Percentiles rank a stretch among this genome's conserved stretches.
Evolutionary conservation across 139 green algal genomes (phyloP).

Genomic region (Chara braunii): DNA sequence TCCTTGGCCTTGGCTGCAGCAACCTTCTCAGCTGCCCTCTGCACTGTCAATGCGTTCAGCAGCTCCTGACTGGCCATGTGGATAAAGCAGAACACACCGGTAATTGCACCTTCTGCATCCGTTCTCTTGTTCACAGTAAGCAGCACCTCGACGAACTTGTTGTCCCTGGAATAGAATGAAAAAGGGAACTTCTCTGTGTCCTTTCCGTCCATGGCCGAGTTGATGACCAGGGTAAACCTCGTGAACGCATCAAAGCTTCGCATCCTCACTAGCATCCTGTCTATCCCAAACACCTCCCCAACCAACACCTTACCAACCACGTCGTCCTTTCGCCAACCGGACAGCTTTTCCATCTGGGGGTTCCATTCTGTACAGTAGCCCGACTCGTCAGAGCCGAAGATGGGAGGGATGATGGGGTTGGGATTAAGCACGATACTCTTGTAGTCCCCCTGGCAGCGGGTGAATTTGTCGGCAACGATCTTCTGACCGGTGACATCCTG

Average conservation of each 20-base stretch:
- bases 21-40: slow-evolving; percentile 35
- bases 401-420: slow-evolving; percentile 41
- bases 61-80: slow-evolving; percentile 17
- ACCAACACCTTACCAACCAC: slow-evolving; percentile 40
- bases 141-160: slow-evolving; percentile 22
- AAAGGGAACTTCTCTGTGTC: slow-evolving; percentile 36
- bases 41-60: slow-evolving; percentile 25
- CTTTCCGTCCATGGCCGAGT: slow-evolving; percentile 38
- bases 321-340: slow-evolving; percentile 17
- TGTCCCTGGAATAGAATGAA: slow-evolving; percentile 18
- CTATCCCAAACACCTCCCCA: slow-evolving; percentile 37
- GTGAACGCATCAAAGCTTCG: slow-evolving; percentile 20
- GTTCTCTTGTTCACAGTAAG: slow-evolving; percentile 33
- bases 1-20: slow-evolving; percentile 38
- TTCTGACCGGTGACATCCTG: slow-evolving; percentile 41
- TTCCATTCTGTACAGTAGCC: slow-evolving; percentile 39
- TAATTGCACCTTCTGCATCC: slow-evolving; percentile 37
- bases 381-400: slow-evolving; percentile 40
- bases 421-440: slow-evolving; percentile 26
- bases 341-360: slow-evolving; percentile 33
- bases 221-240: slow-evolving; percentile 42
- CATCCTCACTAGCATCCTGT: slow-evolving; percentile 9
- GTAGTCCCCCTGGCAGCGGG: slow-evolving; percentile 36
- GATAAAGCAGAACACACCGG: slow-evolving; percentile 43
- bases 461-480: slow-evolving; percentile 44